Evolutionary conservation across 192 early-diverging fungal species (phyloP).

Genomic region (Linnemannia hyalina): DNA sequence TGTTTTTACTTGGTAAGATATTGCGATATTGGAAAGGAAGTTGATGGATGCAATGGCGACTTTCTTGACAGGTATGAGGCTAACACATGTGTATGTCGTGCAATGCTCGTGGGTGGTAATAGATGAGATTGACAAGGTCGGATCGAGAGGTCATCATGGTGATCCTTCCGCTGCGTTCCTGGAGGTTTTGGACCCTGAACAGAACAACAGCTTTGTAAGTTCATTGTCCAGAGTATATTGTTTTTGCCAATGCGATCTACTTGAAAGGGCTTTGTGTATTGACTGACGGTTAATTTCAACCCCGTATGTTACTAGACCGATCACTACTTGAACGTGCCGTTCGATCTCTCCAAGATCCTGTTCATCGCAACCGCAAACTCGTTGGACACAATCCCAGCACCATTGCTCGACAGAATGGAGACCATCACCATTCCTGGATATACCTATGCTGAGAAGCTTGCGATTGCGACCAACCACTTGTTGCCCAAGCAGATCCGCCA

Average conservation of each 20-base stretch:
- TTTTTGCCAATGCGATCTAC: background rate
- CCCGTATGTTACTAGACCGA: constrained; percentile 58
- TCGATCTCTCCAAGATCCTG: constrained; percentile 74
- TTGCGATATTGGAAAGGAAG: background rate
- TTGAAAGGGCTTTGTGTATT: background rate
- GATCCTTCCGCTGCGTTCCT: constrained; percentile 87
- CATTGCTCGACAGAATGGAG: constrained; percentile 90
- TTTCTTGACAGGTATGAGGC: background rate
- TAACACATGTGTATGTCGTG: background rate
- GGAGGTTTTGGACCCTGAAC: constrained; percentile 90
- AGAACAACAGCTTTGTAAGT: constrained; percentile 79
- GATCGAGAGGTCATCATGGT: constrained; percentile 72
- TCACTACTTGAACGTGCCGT: constrained; percentile 83
- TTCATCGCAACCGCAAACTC: constrained; percentile 92
- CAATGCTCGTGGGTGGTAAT: background rate
- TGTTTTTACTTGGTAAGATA: constrained; percentile 76
- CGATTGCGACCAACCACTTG: constrained; percentile 80
- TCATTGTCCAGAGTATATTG: background rate
- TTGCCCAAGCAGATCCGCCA: constrained; percentile 78
- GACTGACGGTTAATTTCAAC: background rate
- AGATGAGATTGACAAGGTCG: constrained; percentile 91
- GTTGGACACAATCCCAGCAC: constrained; percentile 79
- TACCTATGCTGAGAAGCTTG: constrained; percentile 86
- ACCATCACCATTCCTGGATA: constrained; percentile 82
- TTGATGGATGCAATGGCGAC: background rate